Base-by-base conservation (phyloP, 176 grass and related monocot species). In the Phoenix roebelenii region DNA sequence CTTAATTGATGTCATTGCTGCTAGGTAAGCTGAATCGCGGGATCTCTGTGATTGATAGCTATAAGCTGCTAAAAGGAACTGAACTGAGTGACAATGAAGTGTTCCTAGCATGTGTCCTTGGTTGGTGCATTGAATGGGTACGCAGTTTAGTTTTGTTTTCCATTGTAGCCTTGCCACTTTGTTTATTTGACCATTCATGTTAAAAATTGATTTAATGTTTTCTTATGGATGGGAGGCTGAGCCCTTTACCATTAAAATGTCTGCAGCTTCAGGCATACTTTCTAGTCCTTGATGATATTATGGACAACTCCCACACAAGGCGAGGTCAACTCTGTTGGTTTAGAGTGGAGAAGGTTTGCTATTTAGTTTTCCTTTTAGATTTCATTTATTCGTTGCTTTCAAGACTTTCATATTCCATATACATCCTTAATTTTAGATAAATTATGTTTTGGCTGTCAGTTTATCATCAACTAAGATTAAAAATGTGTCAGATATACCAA, bases 41-140 rank as follows among this genome's bases (percentile, higher is more conserved):
- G 23, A 59, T 89, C 26, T 98, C 93, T 68, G 93, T 98, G 6
- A 50, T 98, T 18, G 93, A 98, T 81, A 92, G 87, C 67, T 98
- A 85, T 71, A 98, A 89, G 73, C 74, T 92, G 60, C 63, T 98
- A 67, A 98, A 88, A 69, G 70, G 73, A 23, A 57, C 68, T 60
- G 75, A 85, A 68, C 71, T 89, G 25, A 92, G 54, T 69, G 70
- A 85, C 67, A 82, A 79, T 16, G 93, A 92, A 50, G 56, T 50
- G 35, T 98, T 85, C 83, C 93, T 85, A 68, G 63, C 81, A 18
- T 92, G 87, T 81, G 78, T 79, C 72, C 81, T 98, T 80, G 93
- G 93, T 59, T 98, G 93, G 93, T 98, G 93, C 74, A 92, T 98
- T 79, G 93, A 98, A 83, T 98, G 93, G 93, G 93, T 98, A 89